A percentile compares a stretch with the other conserved stretches of the same genome.
Conservation (phyloP, 441 rosid species). For the Euphorbia corollata region DNA sequence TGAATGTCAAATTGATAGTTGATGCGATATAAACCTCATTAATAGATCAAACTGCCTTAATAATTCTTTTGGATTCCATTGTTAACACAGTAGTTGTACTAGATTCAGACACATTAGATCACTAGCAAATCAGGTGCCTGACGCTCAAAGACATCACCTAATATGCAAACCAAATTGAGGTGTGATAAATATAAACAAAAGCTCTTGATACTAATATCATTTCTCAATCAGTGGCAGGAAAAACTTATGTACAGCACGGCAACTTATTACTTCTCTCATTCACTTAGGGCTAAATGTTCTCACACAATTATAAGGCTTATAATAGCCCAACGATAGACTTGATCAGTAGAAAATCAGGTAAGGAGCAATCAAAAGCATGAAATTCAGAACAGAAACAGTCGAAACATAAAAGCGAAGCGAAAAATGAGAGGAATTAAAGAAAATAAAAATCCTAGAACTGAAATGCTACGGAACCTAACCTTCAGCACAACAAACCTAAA, state of each 20-base stretch:
- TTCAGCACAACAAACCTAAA: too few relatives aligned
- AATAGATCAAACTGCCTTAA: neutral
- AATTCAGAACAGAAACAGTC: too few relatives aligned
- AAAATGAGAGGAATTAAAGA: too few relatives aligned
- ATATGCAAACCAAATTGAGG: neutral
- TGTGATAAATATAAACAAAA: neutral
- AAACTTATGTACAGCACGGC: neutral
- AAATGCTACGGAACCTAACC: too few relatives aligned
- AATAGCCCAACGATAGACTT: too few relatives aligned
- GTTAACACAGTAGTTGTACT: neutral
- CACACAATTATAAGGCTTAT: neutral
- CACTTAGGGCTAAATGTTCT: neutral
- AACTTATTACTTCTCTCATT: neutral
- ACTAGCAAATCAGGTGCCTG: neutral
- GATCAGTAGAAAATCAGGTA: too few relatives aligned
- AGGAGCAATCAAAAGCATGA: too few relatives aligned
- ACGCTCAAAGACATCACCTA: neutral
- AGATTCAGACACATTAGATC: neutral
- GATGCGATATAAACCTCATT: neutral
- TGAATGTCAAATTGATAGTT: neutral
- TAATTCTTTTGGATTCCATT: neutral
- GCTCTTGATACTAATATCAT: neutral
- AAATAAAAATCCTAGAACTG: too few relatives aligned
- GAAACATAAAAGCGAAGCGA: too few relatives aligned
- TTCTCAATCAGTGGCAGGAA: neutral